Evolutionary conservation across 148 eudicot genomes (phyloP).

Genomic region (Diospyros lotus): DNA sequence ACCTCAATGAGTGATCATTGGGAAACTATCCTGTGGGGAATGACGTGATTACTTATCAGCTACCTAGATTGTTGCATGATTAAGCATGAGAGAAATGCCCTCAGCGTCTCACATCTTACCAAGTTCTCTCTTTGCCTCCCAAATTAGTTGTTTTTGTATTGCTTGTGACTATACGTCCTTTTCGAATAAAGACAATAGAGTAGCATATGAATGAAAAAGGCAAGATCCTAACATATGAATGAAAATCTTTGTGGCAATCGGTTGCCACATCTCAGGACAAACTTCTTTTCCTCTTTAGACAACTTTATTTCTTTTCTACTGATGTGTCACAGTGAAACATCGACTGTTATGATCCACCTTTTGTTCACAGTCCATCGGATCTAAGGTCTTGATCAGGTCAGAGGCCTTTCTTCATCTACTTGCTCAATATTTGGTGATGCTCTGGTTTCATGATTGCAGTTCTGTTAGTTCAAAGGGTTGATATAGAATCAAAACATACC

Average conservation of each 20-base stretch:
- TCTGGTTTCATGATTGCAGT: neutral
- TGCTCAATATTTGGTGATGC: neutral
- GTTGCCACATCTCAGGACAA: neutral
- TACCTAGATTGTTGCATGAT: no score
- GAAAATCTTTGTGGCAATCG: neutral
- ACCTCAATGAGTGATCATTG: no score
- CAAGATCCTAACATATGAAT: neutral
- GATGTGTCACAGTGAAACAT: neutral
- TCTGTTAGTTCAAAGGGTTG: neutral
- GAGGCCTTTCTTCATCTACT: neutral
- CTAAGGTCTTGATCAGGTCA: neutral
- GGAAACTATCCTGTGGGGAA: no score
- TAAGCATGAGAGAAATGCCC: no score
- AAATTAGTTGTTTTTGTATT: neutral
- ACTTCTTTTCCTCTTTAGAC: neutral
- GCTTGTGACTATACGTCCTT: conserved; percentile 1
- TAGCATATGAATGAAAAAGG: neutral
- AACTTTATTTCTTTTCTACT: neutral
- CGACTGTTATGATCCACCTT: neutral
- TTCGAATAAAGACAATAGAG: no score
- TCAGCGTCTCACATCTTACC: no score
- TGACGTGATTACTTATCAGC: no score
- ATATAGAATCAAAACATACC: neutral
- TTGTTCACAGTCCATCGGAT: neutral
- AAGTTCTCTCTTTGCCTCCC: neutral